These are phyloP conservation scores for Paracoccidioides lutzii DNA, from an alignment of 2,329 filamentous ascomycete species.

Conservation along the genomic window DNA sequence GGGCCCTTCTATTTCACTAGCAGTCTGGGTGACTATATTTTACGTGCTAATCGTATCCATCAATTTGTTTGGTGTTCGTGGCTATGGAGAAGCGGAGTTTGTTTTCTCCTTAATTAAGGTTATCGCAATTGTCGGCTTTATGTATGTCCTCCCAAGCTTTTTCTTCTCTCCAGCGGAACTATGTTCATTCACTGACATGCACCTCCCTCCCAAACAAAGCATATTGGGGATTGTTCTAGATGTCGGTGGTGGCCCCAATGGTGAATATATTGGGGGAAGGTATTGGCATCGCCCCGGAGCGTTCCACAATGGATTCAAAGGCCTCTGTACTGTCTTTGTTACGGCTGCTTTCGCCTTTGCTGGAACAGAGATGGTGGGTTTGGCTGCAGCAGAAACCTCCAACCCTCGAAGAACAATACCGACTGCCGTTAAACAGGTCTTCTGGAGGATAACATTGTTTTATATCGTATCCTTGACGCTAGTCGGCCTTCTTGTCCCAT, in stretches of 20 bases:
- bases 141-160: conserved; percentile 37
- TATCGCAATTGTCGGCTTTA: conserved; percentile 34
- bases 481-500: conserved; percentile 53
- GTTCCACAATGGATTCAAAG: conserved; percentile 44
- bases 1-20: conserved; percentile 28
- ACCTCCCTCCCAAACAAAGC: conserved; percentile 44
- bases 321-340: conserved; percentile 47
- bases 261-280: conserved; percentile 50
- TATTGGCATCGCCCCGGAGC: conserved; percentile 54
- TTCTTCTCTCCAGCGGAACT: conserved; percentile 27
- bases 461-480: conserved; percentile 45
- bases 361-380: conserved; percentile 39
- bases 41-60: conserved; percentile 49
- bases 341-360: conserved; percentile 27
- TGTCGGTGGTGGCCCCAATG: conserved; percentile 51
- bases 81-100: conserved; percentile 41
- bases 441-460: conserved; percentile 44
- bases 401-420: conserved; percentile 43
- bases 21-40: conserved; percentile 37
- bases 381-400: conserved; percentile 43
- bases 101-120: conserved; percentile 41
- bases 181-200: conserved; percentile 42
- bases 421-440: conserved; percentile 41
- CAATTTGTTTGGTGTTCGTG: conserved; percentile 43
- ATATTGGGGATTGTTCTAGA: conserved; percentile 51